phyloP scores from a whole-genome alignment of 1,284 basidiomycete species.

The Trichosporon sp. region DNA sequence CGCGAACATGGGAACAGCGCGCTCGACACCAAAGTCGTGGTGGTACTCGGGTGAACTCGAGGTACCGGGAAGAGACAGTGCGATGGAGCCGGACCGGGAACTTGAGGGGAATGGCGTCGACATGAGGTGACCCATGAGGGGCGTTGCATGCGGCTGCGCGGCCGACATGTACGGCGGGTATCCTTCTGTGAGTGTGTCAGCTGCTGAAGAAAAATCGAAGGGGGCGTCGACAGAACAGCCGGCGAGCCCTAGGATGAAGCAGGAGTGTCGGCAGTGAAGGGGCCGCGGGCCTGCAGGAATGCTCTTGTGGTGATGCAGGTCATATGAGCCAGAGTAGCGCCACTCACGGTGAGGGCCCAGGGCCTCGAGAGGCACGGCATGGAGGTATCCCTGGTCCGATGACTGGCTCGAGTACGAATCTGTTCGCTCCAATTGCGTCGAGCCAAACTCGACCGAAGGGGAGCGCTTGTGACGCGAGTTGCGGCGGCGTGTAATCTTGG shows the following conservation, averaged over 20 bases:
- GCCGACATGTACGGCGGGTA: neutral
- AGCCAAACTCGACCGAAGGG: neutral
- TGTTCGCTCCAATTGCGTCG: neutral
- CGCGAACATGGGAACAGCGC: neutral
- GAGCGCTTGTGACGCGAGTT: neutral
- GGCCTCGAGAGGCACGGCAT: neutral
- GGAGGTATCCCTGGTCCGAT: neutral
- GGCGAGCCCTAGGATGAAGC: neutral
- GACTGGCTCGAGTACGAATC: neutral
- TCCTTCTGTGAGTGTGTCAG: neutral
- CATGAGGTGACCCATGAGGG: neutral
- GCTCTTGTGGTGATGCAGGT: neutral
- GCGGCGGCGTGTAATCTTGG: neutral
- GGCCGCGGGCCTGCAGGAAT: neutral
- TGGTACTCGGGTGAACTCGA: neutral
- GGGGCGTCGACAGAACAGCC: neutral
- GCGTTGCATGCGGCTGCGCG: neutral
- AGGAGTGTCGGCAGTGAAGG: neutral
- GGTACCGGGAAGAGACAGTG: neutral
- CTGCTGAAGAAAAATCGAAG: neutral
- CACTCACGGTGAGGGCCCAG: conserved; percentile 1
- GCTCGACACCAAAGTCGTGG: neutral
- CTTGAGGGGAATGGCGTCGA: neutral
- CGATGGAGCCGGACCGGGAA: neutral
- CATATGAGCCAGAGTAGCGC: neutral